Percentiles rank a stretch among this genome's conserved stretches.
These are phyloP conservation scores for Neocucurbitaria cava DNA, from an alignment of 2,329 filamentous ascomycete species.

Conservation along the genomic window DNA sequence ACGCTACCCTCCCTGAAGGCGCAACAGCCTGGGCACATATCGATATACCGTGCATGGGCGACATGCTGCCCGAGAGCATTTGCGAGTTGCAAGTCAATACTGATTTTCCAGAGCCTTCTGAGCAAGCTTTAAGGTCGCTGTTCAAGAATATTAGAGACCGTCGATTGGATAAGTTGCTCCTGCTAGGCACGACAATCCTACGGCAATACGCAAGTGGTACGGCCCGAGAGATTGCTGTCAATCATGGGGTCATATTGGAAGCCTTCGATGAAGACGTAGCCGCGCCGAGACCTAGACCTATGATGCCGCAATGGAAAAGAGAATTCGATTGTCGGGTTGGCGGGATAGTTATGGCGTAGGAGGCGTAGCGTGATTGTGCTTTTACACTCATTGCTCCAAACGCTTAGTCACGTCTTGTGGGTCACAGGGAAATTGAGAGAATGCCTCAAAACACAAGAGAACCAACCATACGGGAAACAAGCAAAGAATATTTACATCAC, in stretches of 20 bases:
- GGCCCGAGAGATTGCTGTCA: conserved; percentile 21
- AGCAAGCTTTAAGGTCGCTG: conserved; percentile 27
- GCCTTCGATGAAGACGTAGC: conserved; percentile 23
- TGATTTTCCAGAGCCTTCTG: conserved; percentile 30
- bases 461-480: no score
- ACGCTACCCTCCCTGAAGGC: conserved; percentile 24
- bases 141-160: conserved; percentile 41
- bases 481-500: not conserved
- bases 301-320: conserved; percentile 45
- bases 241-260: conserved; percentile 27
- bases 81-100: conserved; percentile 42
- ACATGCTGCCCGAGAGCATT: conserved; percentile 41
- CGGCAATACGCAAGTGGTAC: conserved; percentile 32
- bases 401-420: no score
- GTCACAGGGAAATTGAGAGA: no score
- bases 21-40: conserved; percentile 30
- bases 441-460: no score
- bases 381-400: no score
- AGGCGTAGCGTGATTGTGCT: no score
- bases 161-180: conserved; percentile 22
- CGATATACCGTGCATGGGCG: conserved; percentile 45
- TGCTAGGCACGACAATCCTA: conserved; percentile 28
- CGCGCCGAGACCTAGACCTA: conserved; percentile 22
- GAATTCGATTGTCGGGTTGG: conserved; percentile 32
- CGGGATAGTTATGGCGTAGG: conserved; percentile 21